Evolutionary conservation across 2,329 filamentous ascomycete species (phyloP).

Genomic region (Aspergillus viridinutans): DNA sequence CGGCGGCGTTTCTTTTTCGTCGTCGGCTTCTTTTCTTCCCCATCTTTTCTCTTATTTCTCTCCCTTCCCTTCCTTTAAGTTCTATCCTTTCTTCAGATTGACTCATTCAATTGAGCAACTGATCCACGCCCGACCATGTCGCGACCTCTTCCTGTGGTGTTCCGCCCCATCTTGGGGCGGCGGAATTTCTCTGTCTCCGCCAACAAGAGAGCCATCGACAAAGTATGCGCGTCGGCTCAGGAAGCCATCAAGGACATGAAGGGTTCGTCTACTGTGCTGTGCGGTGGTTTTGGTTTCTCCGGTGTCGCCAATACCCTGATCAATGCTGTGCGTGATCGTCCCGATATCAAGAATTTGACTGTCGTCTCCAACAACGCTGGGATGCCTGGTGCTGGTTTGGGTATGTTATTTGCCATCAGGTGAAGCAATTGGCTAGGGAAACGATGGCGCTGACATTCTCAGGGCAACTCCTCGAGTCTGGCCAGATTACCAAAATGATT

Average conservation of each 20-base stretch:
- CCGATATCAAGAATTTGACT: conserved; percentile 58
- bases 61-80: conserved; percentile 2
- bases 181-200: conserved; percentile 64
- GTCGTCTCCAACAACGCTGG: conserved; percentile 82
- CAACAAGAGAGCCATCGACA: conserved; percentile 66
- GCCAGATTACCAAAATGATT: conserved; percentile 71
- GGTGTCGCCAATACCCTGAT: conserved; percentile 52
- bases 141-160: conserved; percentile 26
- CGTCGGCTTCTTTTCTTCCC: conserved; percentile 4
- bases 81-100: background rate
- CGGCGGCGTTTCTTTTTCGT: conserved; percentile 12
- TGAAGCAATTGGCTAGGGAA: background rate
- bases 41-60: conserved; percentile 2
- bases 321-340: conserved; percentile 59
- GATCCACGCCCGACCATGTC: conserved; percentile 22
- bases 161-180: conserved; percentile 31
- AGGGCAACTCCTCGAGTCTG: conserved; percentile 65
- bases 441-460: background rate
- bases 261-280: conserved; percentile 66
- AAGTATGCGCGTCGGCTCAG: conserved; percentile 65
- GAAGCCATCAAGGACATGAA: conserved; percentile 69
- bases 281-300: conserved; percentile 75
- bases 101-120: conserved; percentile 1
- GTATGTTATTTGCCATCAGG: conserved; percentile 36
- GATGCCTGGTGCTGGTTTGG: conserved; percentile 65